Conservation (phyloP, 345 rosid genomes). For the thale cress (Arabidopsis thaliana) region DNA sequence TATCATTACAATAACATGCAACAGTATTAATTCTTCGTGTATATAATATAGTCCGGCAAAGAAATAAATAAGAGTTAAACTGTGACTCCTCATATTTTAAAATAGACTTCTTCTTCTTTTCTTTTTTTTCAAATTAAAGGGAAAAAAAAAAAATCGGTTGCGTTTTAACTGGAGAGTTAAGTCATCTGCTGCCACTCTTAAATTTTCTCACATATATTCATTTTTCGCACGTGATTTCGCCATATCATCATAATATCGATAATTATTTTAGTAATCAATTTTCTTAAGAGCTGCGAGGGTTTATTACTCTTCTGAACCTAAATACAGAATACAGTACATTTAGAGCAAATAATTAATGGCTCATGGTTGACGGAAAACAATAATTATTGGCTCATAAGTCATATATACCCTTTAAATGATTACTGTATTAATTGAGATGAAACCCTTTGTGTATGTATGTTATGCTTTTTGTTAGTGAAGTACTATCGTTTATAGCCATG, state of each 20-base stretch:
- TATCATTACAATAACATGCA: constrained; percentile 14
- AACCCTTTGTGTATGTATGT: background rate
- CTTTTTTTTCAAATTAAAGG: background rate
- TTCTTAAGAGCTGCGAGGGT: background rate
- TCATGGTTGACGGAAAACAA: background rate
- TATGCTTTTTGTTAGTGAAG: background rate
- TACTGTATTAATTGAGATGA: background rate
- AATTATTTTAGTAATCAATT: background rate
- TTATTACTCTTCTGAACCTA: background rate
- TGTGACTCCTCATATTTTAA: constrained; percentile 5
- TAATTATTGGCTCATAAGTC: background rate
- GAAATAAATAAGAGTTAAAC: background rate
- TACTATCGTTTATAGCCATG: background rate
- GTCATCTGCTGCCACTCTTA: constrained; percentile 11
- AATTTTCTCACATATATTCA: background rate
- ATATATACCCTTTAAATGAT: background rate
- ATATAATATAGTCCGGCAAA: background rate
- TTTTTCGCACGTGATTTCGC: constrained; percentile 17
- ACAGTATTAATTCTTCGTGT: constrained; percentile 10
- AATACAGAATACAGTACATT: background rate
- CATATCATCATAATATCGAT: background rate
- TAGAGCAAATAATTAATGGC: background rate
- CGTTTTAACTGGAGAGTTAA: background rate
- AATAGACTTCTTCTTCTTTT: too few relatives aligned
- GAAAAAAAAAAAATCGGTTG: background rate